phyloP scores from a whole-genome alignment of 306 rosid genomes.

The Quercus parvula region DNA sequence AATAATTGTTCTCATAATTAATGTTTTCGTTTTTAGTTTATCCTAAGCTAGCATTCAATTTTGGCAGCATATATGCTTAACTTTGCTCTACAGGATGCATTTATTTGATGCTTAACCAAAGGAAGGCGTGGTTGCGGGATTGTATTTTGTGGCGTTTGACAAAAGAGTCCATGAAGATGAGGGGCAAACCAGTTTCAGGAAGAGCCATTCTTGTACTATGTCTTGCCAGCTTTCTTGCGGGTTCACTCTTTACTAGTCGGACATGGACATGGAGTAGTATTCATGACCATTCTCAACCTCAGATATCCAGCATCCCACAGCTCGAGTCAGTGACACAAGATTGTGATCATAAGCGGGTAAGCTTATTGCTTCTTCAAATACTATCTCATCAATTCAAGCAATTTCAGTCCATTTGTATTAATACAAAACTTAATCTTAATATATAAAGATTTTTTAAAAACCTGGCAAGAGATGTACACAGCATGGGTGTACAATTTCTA shows the following conservation, averaged over 20 bases:
- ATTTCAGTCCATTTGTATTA: no score
- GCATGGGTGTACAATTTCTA: no score
- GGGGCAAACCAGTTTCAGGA: constrained; percentile 55
- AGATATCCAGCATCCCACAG: constrained; percentile 13
- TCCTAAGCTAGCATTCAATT: no score
- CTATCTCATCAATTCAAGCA: background rate
- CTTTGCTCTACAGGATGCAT: no score
- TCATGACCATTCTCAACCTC: constrained; percentile 22
- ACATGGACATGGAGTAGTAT: constrained; percentile 37
- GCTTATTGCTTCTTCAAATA: background rate
- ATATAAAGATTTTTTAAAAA: no score
- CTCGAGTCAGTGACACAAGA: constrained; percentile 1
- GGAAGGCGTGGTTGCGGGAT: constrained; percentile 3
- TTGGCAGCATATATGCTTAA: no score
- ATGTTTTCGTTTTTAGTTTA: no score
- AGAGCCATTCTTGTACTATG: constrained; percentile 50
- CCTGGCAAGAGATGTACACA: no score
- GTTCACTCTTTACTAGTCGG: constrained; percentile 64
- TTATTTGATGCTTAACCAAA: background rate
- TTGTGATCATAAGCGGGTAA: constrained; percentile 49
- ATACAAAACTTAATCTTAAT: no score
- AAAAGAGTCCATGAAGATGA: constrained; percentile 36
- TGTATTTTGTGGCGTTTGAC: background rate
- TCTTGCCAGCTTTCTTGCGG: constrained; percentile 69
- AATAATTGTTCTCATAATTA: background rate